phyloP scores from a whole-genome alignment of 1,284 basidiomycete species.

The Inonotus obliquus region DNA sequence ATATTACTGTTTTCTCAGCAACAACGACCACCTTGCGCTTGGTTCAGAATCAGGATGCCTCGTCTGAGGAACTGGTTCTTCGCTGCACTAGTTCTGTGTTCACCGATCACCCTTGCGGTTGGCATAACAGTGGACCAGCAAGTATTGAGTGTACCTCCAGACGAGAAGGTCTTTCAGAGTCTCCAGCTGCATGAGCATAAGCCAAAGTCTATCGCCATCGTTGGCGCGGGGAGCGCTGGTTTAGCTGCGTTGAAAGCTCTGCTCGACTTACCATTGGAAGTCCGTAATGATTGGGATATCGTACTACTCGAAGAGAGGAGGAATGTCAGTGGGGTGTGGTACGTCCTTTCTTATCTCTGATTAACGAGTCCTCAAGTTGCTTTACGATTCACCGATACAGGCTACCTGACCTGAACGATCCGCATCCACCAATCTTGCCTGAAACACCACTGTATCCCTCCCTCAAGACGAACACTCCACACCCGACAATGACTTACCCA shows the following conservation, averaged over 20 bases:
- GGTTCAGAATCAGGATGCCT: background rate
- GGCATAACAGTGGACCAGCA: background rate
- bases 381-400: conserved; percentile 22
- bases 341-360: background rate
- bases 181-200: background rate
- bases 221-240: conserved; percentile 50
- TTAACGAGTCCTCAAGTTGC: background rate
- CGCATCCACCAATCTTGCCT: conserved; percentile 42
- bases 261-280: conserved; percentile 40
- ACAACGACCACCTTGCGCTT: background rate
- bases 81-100: background rate
- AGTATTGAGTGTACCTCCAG: background rate
- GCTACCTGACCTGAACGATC: conserved; percentile 40
- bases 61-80: background rate
- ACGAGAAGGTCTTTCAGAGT: background rate
- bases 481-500: conserved; percentile 49
- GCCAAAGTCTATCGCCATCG: conserved; percentile 47
- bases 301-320: conserved; percentile 48
- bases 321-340: conserved; percentile 50
- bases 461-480: conserved; percentile 51
- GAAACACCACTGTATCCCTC: conserved; percentile 51
- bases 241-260: conserved; percentile 47
- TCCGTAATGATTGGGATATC: conserved; percentile 38
- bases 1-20: background rate
- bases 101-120: background rate